phyloP scores from a whole-genome alignment of 1,284 basidiomycete genomes.

The Fomitopsis pinicola region DNA sequence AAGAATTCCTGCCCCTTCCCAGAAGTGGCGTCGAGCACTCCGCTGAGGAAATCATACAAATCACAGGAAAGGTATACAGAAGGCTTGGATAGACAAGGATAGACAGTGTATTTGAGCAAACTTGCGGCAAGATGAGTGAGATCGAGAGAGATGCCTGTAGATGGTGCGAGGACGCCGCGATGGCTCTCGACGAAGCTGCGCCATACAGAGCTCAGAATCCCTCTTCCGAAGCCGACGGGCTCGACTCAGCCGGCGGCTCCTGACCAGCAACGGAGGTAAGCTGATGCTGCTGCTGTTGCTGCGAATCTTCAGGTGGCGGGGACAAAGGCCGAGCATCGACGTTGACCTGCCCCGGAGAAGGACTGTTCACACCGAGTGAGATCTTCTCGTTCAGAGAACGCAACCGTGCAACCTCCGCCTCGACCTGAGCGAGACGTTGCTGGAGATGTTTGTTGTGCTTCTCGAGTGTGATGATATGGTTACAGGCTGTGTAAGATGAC shows the following conservation, averaged over 20 bases:
- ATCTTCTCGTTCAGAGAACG: constrained; percentile 77
- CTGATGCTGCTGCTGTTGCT: constrained; percentile 41
- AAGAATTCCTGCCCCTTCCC: constrained; percentile 13
- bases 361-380: constrained; percentile 53
- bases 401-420: constrained; percentile 63
- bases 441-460: constrained; percentile 65
- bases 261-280: constrained; percentile 50
- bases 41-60: constrained; percentile 8
- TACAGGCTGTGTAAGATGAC: constrained; percentile 48
- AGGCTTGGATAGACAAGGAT: background rate
- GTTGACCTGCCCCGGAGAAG: constrained; percentile 44
- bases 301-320: constrained; percentile 52
- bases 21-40: constrained; percentile 14
- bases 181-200: background rate
- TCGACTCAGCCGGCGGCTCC: constrained; percentile 49
- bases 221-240: constrained; percentile 59
- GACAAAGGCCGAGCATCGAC: constrained; percentile 56
- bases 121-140: constrained; percentile 11
- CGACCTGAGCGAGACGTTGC: constrained; percentile 55
- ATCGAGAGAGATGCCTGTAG: constrained; percentile 17
- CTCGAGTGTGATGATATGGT: constrained; percentile 68
- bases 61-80: constrained; percentile 6
- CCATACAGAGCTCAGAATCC: constrained; percentile 40
- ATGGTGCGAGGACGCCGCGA: constrained; percentile 13
- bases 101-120: constrained; percentile 5